Conservation (phyloP, 768 basidiomycete species). For the Macrolepiota fuliginosa region DNA sequence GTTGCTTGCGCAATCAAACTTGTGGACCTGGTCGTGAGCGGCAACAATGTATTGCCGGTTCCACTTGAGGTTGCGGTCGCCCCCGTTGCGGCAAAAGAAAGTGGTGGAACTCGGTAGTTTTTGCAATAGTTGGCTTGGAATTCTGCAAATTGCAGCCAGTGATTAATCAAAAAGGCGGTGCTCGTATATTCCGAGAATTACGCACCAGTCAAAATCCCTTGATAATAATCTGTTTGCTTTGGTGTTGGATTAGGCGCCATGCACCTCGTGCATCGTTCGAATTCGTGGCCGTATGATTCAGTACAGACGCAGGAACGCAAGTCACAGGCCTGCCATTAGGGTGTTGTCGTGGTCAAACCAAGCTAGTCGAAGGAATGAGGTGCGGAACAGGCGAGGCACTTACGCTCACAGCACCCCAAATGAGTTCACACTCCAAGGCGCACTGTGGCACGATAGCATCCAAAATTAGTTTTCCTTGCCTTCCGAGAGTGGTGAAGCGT, state of each 20-base stretch:
- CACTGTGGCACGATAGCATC: neutral
- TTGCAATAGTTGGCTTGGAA: constrained; percentile 1
- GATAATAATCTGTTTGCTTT: neutral
- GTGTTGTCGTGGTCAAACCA: neutral
- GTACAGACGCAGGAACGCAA: constrained; percentile 2
- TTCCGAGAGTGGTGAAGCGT: neutral
- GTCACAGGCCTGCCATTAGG: neutral
- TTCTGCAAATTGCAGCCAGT: neutral
- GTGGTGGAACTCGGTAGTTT: neutral
- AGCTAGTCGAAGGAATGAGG: neutral
- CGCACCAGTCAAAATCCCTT: constrained; percentile 4
- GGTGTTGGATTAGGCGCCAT: constrained; percentile 1
- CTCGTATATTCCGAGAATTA: neutral
- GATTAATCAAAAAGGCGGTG: neutral
- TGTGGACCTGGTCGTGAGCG: neutral
- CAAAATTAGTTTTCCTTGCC: neutral
- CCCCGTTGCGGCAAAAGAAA: neutral
- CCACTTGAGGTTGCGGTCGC: neutral
- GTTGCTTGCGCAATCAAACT: neutral
- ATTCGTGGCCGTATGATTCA: neutral
- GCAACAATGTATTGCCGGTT: neutral
- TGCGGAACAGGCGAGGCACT: neutral
- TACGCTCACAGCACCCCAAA: constrained; percentile 10
- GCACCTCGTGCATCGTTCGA: neutral
- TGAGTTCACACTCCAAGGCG: neutral